Evolutionary conservation across 768 basidiomycete genomes (phyloP), one percentile per base, ranked within the genome.

Genomic region (Russula abietina): DNA sequence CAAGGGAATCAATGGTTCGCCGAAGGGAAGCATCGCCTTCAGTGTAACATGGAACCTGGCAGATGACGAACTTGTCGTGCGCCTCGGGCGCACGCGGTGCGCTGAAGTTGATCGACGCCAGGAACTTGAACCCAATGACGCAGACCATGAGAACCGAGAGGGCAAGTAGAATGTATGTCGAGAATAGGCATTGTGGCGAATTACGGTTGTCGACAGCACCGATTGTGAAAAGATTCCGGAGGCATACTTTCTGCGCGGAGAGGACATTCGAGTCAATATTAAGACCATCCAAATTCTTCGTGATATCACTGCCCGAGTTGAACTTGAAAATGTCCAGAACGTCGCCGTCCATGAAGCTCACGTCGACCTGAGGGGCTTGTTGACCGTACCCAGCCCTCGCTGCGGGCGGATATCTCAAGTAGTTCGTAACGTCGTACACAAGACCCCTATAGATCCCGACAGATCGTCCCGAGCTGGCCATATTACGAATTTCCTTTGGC

Each of bases 1-100:
- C 93, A 61, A 99, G 78, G 5, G 94, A 96, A 72, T 98, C 93
- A 71, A 99, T 96, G 2, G 94, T 97, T 68, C 79, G 80, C 54
- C 89, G 82, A 55, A 98, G 78, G 6, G 93, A 97, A 16, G 78
- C 72, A 65, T 94, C 89, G 66, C 94, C 96, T 80, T 98, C 96
- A 3, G 96, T 98, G 73, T 98, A 98, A 82, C 96, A 98, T 32
- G 96, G 96, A 0, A 98, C 93, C 71, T 98, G 96, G 72, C 95
- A 98, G 69, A 96, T 92, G 66, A 97, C 89, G 68, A 97, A 96
- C 75, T 97, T 96, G 78, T 97, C 93, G 71, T 94, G 93, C 69
- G 94, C 90, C 75, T 96, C 94, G 0, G 93, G 94, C 7, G 90
- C 89, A 60, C 92, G 84, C 19, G 84, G 73, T 3, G 87, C 76